phyloP scores from a whole-genome alignment of 2,329 filamentous ascomycete genomes.

The Arthroderma sp. region DNA sequence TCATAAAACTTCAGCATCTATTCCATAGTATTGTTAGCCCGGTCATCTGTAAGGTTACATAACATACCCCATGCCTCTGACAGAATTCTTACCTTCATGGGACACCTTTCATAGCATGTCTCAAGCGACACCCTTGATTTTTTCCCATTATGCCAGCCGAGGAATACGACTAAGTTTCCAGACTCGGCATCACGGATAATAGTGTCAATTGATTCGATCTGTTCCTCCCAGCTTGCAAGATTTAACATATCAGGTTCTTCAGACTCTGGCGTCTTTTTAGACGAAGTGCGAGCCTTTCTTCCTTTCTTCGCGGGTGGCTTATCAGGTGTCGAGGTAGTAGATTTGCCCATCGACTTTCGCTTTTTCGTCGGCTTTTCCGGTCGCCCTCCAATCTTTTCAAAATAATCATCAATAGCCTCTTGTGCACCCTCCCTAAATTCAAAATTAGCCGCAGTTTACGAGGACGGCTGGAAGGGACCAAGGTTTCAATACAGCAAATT shows the following conservation, averaged over 20 bases:
- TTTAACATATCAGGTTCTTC: constrained; percentile 21
- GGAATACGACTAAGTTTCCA: constrained; percentile 24
- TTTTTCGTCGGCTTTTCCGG: constrained; percentile 19
- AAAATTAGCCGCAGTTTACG: constrained; percentile 11
- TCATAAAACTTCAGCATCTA: constrained; percentile 39
- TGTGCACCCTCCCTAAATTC: constrained; percentile 21
- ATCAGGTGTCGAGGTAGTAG: constrained; percentile 15
- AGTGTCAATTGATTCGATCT: constrained; percentile 31
- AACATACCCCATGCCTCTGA: no score
- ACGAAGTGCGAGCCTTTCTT: constrained; percentile 5
- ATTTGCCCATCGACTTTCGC: constrained; percentile 16
- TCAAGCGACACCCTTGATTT: constrained; percentile 30
- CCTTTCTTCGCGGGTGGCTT: constrained; percentile 18
- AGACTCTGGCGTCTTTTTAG: constrained; percentile 7
- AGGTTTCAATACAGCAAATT: constrained; percentile 18
- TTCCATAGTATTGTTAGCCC: not conserved
- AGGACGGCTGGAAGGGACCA: not conserved
- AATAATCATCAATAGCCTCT: constrained; percentile 30
- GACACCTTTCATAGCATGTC: constrained; percentile 31
- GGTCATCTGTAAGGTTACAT: no score
- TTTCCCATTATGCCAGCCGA: constrained; percentile 33
- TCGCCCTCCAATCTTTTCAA: constrained; percentile 27
- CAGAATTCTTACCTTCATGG: constrained; percentile 21
- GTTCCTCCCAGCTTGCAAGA: constrained; percentile 30
- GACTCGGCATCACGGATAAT: constrained; percentile 26